These are phyloP conservation scores for Strigomonas oncopelti DNA, from an alignment of 208 protist species.

Conservation along the genomic window DNA sequence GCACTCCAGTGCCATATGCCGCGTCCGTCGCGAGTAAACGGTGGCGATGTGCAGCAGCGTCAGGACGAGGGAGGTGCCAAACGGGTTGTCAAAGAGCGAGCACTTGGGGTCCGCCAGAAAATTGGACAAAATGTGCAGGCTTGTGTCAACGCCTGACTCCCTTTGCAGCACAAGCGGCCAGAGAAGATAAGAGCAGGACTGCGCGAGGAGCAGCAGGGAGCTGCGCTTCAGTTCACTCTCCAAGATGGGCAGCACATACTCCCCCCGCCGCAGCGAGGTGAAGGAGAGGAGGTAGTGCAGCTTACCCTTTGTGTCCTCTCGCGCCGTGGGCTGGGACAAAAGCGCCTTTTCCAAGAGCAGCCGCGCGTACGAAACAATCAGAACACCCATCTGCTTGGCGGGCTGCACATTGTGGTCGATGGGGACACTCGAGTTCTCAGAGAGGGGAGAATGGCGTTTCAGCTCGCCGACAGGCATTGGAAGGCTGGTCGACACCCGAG, in stretches of 20 bases:
- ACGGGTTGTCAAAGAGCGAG: conserved; percentile 31
- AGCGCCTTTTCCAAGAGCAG: conserved; percentile 68
- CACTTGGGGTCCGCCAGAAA: conserved; percentile 33
- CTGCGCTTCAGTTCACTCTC: conserved; percentile 35
- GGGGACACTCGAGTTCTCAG: not conserved
- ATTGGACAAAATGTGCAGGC: conserved; percentile 42
- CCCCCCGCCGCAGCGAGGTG: conserved; percentile 48
- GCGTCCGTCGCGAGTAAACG: conserved; percentile 45
- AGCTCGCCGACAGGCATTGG: not conserved
- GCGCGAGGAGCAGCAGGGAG: conserved; percentile 41
- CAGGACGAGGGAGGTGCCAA: conserved; percentile 50
- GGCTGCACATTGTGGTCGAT: conserved; percentile 25
- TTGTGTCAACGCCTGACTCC: conserved; percentile 33
- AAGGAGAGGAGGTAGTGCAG: conserved; percentile 60
- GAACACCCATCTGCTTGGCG: conserved; percentile 62
- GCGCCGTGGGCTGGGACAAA: conserved; percentile 45
- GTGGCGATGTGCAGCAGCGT: conserved; percentile 70
- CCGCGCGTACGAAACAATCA: conserved; percentile 76
- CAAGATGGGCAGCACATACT: conserved; percentile 30
- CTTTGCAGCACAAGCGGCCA: conserved; percentile 34
- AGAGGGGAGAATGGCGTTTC: not conserved
- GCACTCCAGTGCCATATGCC: conserved; percentile 73
- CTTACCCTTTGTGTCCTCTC: conserved; percentile 24
- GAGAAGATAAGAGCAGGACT: conserved; percentile 48
- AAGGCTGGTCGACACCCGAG: conserved; percentile 21